phyloP scores from a whole-genome alignment of 805 yeast species.

The Maudiozyma bulderi region DNA sequence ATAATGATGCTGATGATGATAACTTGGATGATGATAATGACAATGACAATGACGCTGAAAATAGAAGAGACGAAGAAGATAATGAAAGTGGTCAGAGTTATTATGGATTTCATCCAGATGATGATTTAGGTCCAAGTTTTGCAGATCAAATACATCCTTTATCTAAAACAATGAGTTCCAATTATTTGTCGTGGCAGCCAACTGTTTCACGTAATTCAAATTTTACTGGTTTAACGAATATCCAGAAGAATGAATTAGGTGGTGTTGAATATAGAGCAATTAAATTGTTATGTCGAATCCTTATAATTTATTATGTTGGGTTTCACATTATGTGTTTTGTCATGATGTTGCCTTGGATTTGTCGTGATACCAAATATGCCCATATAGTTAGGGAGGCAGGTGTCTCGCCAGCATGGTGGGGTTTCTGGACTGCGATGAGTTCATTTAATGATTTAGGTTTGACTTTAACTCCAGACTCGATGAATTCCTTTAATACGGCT shows the following conservation, averaged over 20 bases:
- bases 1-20: conserved; percentile 8
- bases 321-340: conserved; percentile 51
- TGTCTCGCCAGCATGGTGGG: conserved; percentile 85
- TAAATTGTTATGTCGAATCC: conserved; percentile 58
- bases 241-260: conserved; percentile 88
- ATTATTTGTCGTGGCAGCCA: conserved; percentile 82
- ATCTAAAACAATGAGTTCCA: conserved; percentile 38
- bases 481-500: conserved; percentile 55
- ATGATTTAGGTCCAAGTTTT: conserved; percentile 8
- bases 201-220: conserved; percentile 90
- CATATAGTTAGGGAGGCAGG: conserved; percentile 44
- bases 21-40: background rate
- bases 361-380: conserved; percentile 34
- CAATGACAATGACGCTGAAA: background rate
- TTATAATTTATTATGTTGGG: conserved; percentile 63
- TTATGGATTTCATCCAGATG: conserved; percentile 23
- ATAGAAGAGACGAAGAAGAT: background rate
- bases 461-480: conserved; percentile 73
- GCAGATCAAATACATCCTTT: conserved; percentile 8
- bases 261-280: conserved; percentile 94
- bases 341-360: conserved; percentile 55
- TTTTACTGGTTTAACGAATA: conserved; percentile 69
- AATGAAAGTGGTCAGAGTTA: conserved; percentile 10
- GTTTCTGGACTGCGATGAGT: conserved; percentile 70
- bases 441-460: conserved; percentile 80